A percentile compares a stretch with the other conserved stretches of the same genome.
These are phyloP conservation scores for Calcarisporium arbuscula DNA, from an alignment of 2,329 filamentous ascomycete genomes.

Conservation along the genomic window DNA sequence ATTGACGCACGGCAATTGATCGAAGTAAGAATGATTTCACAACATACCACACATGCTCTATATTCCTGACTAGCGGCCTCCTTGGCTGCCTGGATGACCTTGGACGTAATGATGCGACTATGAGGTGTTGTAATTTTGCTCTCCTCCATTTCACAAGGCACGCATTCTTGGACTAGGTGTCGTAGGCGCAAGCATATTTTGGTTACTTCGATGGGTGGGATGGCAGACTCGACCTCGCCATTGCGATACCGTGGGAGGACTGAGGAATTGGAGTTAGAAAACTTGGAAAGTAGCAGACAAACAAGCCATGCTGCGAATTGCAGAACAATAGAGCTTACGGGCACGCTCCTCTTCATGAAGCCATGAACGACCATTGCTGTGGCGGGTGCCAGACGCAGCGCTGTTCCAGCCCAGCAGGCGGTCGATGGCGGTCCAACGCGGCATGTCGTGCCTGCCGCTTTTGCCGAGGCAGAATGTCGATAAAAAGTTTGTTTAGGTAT, in stretches of 20 bases:
- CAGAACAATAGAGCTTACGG: conserved; percentile 25
- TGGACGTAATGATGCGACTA: conserved; percentile 74
- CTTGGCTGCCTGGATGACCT: conserved; percentile 73
- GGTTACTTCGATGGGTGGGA: conserved; percentile 75
- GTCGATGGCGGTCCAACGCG: conserved; percentile 24
- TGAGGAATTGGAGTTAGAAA: conserved; percentile 21
- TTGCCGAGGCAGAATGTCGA: no score
- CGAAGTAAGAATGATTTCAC: not conserved
- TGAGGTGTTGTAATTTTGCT: conserved; percentile 70
- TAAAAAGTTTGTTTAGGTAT: no score
- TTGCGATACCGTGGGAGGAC: conserved; percentile 61
- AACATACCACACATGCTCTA: conserved; percentile 61
- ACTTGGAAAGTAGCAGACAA: not conserved
- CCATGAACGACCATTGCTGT: conserved; percentile 19
- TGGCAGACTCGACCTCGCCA: conserved; percentile 55
- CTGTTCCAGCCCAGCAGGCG: conserved; percentile 20
- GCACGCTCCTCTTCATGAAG: conserved; percentile 38
- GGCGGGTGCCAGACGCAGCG: no score
- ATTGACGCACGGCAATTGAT: no score
- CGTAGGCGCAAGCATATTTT: conserved; percentile 85
- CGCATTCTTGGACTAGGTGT: conserved; percentile 80
- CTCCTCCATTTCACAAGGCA: conserved; percentile 85
- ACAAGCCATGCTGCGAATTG: conserved; percentile 1
- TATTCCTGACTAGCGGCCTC: conserved; percentile 74
- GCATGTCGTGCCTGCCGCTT: conserved; percentile 13